Base-by-base conservation (phyloP, 2,329 filamentous ascomycete genomes). In the Aureobasidium uvarum region DNA sequence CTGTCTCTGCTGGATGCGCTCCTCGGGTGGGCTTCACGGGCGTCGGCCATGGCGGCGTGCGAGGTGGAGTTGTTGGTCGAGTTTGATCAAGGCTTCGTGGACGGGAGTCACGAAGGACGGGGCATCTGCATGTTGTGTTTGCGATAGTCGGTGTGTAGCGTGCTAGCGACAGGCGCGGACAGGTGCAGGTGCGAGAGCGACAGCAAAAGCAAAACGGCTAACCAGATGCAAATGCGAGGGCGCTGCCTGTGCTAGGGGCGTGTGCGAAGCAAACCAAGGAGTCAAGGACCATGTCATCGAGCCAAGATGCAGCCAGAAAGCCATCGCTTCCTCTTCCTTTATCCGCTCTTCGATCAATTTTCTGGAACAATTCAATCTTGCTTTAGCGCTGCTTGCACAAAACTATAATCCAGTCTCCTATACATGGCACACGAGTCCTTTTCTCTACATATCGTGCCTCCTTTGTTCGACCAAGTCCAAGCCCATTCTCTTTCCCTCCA, bases 1-100 rank as follows among this genome's bases (percentile, higher is more conserved):
- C 66, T 43, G 65, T 70, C 66, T 41, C 66, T 67, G 62, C 66
- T 63, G 63, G 66, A 67, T 25, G 38, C 60, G 48, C 60, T 63
- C 38, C 60, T 36, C 33, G 33, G 60, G 18, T 48, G 48, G 48
- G 60, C 48, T 54, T 45, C 60, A 48, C 45, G 36, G 48, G 36
- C 48, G 60, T 63, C 60, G 46, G 60, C 60, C 60, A 63, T 63
- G 45, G 46, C 36, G 18, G 20, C 20, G 25, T 36, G 39, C 31
- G 33, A 31, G 33, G 11, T 13, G 33, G 36, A 13, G 28, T 31
- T 39, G 13, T 28, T 31, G 43, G 56, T 54, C 25, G 31, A 43
- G 48, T 54, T 38, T 33, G 43, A 36, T 43, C 48, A 50, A 33
- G 23, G 60, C 60, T 54, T 43, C 48, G 23, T 52, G 4, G 25